Evolutionary conservation across 495 filamentous ascomycete species (phyloP).

Genomic region (Penicillium psychrofluorescens): DNA sequence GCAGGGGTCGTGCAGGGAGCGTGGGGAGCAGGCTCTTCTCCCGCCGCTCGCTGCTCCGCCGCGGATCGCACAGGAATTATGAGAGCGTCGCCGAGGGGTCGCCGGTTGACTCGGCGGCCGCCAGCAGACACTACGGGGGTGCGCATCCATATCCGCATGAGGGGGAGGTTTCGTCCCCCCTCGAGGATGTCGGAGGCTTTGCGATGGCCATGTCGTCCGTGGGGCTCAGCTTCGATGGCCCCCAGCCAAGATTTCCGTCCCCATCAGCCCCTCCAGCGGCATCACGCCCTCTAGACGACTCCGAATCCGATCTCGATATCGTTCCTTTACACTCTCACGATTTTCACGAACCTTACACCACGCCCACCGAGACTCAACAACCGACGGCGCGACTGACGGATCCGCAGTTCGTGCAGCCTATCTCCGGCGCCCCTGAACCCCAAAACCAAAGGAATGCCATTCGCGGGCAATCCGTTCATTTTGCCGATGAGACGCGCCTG

Average conservation of each 20-base stretch:
- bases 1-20: slow-evolving; percentile 19
- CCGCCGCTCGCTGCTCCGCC: slow-evolving; percentile 29
- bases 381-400: slow-evolving; percentile 55
- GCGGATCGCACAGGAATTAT: slow-evolving; percentile 35
- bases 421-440: slow-evolving; percentile 48
- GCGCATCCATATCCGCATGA: slow-evolving; percentile 11
- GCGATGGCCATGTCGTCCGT: slow-evolving; percentile 55
- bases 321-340: slow-evolving; percentile 21
- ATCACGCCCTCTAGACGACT: slow-evolving; percentile 14
- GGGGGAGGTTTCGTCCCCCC: slow-evolving; percentile 32
- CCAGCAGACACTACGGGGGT: slow-evolving; percentile 18
- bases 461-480: slow-evolving; percentile 51
- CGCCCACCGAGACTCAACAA: slow-evolving; percentile 43
- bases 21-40: slow-evolving; percentile 27
- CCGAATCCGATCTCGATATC: slow-evolving; percentile 25
- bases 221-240: slow-evolving; percentile 47
- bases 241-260: slow-evolving; percentile 15
- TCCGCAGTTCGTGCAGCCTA: slow-evolving; percentile 53
- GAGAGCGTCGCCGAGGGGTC: slow-evolving; percentile 47
- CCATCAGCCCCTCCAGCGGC: slow-evolving; percentile 6
- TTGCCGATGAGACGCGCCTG: slow-evolving; percentile 41
- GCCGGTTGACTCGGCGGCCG: slow-evolving; percentile 26
- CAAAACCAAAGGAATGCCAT: slow-evolving; percentile 52
- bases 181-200: slow-evolving; percentile 46
- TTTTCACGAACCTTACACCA: slow-evolving; percentile 40